These are phyloP conservation scores for Boletus patriciae DNA, from an alignment of 768 basidiomycete species.

Conservation along the genomic window DNA sequence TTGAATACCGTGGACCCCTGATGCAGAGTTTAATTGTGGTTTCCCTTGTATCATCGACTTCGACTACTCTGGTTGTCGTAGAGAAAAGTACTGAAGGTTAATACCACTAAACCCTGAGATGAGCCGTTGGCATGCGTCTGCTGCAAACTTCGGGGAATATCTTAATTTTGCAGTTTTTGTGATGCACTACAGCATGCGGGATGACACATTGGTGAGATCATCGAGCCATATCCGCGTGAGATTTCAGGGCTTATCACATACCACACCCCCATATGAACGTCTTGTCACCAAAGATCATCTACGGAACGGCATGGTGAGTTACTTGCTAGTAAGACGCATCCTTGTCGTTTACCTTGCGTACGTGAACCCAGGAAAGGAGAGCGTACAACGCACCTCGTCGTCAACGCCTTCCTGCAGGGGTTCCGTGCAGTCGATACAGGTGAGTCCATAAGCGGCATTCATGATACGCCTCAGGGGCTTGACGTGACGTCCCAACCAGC, in stretches of 20 bases:
- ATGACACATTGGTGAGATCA: background rate
- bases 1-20: background rate
- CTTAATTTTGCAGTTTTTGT: too few species aligned
- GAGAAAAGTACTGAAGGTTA: background rate
- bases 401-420: slow-evolving; percentile 70
- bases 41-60: background rate
- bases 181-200: background rate
- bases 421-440: slow-evolving; percentile 87
- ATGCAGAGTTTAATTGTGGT: background rate
- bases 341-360: background rate
- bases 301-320: slow-evolving; percentile 61
- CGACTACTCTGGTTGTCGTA: background rate
- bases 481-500: slow-evolving; percentile 47
- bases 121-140: background rate
- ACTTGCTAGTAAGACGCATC: background rate
- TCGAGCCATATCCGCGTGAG: slow-evolving; percentile 12
- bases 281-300: slow-evolving; percentile 48
- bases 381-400: slow-evolving; percentile 62
- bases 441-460: slow-evolving; percentile 29
- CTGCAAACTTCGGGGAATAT: background rate
- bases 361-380: slow-evolving; percentile 67
- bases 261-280: slow-evolving; percentile 27
- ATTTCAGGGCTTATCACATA: slow-evolving; percentile 7
- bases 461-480: slow-evolving; percentile 16
- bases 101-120: too few species aligned